Conservation (phyloP, 148 eudicot genomes). For the Mesembryanthemum crystallinum region DNA sequence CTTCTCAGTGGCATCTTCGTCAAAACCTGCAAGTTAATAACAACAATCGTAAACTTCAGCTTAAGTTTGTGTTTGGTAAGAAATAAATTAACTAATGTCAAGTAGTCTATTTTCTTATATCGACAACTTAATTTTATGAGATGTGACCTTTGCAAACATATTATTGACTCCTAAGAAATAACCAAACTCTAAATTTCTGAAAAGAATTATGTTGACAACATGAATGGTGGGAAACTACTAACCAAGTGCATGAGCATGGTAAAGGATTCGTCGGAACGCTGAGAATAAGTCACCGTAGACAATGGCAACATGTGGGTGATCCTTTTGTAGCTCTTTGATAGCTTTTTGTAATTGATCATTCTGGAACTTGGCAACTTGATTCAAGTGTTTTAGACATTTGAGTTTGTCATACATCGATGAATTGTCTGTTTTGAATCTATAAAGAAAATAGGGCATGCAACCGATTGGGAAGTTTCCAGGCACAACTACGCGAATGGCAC, state of each 20-base stretch:
- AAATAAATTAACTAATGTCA: too few relatives aligned
- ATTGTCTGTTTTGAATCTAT: neutral
- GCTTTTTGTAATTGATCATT: constrained; percentile 22
- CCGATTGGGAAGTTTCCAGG: constrained; percentile 38
- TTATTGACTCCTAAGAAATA: too few relatives aligned
- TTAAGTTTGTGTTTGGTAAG: too few relatives aligned
- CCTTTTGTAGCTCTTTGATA: constrained; percentile 16
- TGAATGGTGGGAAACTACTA: constrained; percentile 4
- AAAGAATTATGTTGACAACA: neutral
- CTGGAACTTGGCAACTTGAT: constrained; percentile 24
- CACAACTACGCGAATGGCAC: constrained; percentile 27
- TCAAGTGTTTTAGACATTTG: constrained; percentile 19
- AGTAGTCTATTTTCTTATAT: too few relatives aligned
- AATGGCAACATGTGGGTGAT: constrained; percentile 24
- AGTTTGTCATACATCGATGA: constrained; percentile 17
- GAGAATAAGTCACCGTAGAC: constrained; percentile 25
- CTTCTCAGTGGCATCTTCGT: neutral
- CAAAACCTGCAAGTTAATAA: constrained; percentile 32
- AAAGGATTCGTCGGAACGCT: constrained; percentile 23
- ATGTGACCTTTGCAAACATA: too few relatives aligned
- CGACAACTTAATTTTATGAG: too few relatives aligned
- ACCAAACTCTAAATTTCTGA: too few relatives aligned
- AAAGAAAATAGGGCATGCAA: constrained; percentile 13
- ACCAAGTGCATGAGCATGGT: constrained; percentile 25
- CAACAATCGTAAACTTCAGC: too few relatives aligned